These are phyloP conservation scores for Elaeis oleifera DNA, from an alignment of 202 grass and related monocot genomes.

Conservation along the genomic window DNA sequence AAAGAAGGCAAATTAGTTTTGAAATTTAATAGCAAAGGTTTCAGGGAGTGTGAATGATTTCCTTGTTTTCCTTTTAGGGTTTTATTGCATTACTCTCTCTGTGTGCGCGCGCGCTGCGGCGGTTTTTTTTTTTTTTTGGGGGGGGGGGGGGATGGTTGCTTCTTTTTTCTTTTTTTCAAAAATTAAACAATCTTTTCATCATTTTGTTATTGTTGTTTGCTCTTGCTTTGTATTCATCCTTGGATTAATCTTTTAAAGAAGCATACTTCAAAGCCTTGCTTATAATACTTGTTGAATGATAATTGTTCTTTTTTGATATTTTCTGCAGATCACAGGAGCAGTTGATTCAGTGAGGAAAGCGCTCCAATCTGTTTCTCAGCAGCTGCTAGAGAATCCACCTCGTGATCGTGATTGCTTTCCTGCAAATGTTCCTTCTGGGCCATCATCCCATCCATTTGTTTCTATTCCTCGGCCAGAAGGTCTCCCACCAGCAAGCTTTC, in stretches of 20 bases:
- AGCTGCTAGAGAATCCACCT: conserved; percentile 62
- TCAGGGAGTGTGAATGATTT: too few relatives aligned
- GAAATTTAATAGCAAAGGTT: background rate
- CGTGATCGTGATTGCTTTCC: conserved; percentile 38
- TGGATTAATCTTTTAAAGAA: too few relatives aligned
- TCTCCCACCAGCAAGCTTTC: conserved; percentile 38
- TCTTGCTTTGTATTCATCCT: too few relatives aligned
- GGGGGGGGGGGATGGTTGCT: too few relatives aligned
- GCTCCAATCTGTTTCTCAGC: conserved; percentile 45
- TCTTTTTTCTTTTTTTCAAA: too few relatives aligned
- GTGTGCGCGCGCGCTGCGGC: too few relatives aligned
- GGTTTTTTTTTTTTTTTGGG: too few relatives aligned
- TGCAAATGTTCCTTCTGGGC: conserved; percentile 34
- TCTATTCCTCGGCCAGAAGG: conserved; percentile 29
- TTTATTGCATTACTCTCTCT: too few relatives aligned
- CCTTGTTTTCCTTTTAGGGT: too few relatives aligned
- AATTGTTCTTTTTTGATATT: background rate
- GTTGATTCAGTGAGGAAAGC: conserved; percentile 69
- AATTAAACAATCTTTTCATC: too few relatives aligned
- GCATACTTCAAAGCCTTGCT: too few relatives aligned
- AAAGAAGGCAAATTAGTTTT: background rate
- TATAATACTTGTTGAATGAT: background rate
- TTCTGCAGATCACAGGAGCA: conserved; percentile 60
- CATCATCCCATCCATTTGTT: conserved; percentile 35
- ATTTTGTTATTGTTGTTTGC: too few relatives aligned